phyloP scores from a whole-genome alignment of 768 basidiomycete genomes.

The Amyloporia xantha region DNA sequence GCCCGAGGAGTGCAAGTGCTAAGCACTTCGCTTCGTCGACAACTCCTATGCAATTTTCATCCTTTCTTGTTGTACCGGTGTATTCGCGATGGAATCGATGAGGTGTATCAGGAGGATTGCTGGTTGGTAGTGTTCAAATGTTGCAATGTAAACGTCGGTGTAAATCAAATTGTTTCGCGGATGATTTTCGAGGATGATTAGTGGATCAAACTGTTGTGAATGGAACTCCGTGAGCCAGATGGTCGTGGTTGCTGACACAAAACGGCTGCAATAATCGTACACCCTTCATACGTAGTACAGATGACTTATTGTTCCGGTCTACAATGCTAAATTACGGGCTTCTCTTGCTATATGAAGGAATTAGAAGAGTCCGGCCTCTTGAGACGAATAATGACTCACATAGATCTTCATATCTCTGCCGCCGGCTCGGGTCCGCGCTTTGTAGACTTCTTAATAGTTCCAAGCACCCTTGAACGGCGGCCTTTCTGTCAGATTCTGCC shows the following conservation, averaged over 20 bases:
- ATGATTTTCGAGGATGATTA: too few relatives aligned
- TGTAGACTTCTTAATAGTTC: conserved; percentile 50
- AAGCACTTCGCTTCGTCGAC: conserved; percentile 19
- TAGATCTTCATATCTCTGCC: conserved; percentile 61
- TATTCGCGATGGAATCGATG: not conserved
- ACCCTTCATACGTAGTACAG: too few relatives aligned
- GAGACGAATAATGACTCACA: conserved; percentile 31
- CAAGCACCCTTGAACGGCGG: conserved; percentile 38
- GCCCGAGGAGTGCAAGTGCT: conserved; percentile 62
- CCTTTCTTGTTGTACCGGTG: not conserved
- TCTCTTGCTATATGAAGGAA: too few relatives aligned
- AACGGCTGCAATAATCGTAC: too few relatives aligned
- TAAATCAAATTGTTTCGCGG: too few relatives aligned
- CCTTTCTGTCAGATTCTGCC: conserved; percentile 23
- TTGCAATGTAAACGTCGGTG: too few relatives aligned
- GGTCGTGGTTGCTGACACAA: too few relatives aligned
- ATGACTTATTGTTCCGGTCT: too few relatives aligned
- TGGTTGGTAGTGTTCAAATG: not conserved
- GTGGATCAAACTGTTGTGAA: too few relatives aligned
- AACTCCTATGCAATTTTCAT: not conserved
- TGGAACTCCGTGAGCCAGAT: too few relatives aligned
- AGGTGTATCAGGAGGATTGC: not conserved
- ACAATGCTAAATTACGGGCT: too few relatives aligned
- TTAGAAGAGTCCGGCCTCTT: too few relatives aligned
- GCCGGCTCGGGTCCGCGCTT: conserved; percentile 59